A percentile compares a stretch with the other conserved stretches of the same genome.
Evolutionary conservation across 2,329 filamentous ascomycete genomes (phyloP).

Genomic region (Sordariomycetes sp.): DNA sequence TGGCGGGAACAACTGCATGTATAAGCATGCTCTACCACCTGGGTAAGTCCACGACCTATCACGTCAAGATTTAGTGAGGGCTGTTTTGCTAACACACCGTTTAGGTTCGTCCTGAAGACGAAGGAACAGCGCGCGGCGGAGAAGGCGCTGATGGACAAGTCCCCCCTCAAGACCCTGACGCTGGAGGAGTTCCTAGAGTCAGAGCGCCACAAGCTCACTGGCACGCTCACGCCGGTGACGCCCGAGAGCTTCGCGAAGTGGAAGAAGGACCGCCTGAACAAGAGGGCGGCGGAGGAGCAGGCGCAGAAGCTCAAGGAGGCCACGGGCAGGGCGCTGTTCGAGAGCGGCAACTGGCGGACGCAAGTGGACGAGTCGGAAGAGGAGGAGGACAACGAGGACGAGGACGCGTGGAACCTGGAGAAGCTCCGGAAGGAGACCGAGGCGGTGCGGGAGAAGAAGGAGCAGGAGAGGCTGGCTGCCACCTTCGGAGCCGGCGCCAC

Average conservation of each 20-base stretch:
- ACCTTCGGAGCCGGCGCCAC: neutral
- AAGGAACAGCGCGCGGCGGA: conserved; percentile 94
- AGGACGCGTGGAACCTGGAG: conserved; percentile 62
- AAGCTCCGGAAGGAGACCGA: conserved; percentile 81
- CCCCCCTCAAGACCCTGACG: conserved; percentile 84
- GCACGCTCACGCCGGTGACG: conserved; percentile 85
- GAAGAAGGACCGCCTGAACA: conserved; percentile 89
- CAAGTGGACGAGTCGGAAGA: conserved; percentile 55
- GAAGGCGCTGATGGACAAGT: conserved; percentile 93
- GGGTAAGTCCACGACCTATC: conserved; percentile 51
- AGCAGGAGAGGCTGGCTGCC: conserved; percentile 48
- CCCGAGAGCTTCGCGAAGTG: conserved; percentile 89
- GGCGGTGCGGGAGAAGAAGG: conserved; percentile 59
- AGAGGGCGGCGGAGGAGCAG: conserved; percentile 92
- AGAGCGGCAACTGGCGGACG: conserved; percentile 85
- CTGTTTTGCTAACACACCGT: conserved; percentile 13
- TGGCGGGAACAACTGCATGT: conserved; percentile 96
- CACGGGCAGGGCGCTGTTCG: conserved; percentile 88
- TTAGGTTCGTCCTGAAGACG: conserved; percentile 89
- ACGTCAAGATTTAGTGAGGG: conserved; percentile 1
- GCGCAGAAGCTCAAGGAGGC: conserved; percentile 88
- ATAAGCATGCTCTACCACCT: conserved; percentile 87
- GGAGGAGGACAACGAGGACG: conserved; percentile 41
- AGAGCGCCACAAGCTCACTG: conserved; percentile 89
- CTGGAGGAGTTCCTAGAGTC: conserved; percentile 96